A percentile compares a stretch with the other conserved stretches of the same genome.
Evolutionary conservation across 768 basidiomycete genomes (phyloP).

Genomic region (Mycena pura): DNA sequence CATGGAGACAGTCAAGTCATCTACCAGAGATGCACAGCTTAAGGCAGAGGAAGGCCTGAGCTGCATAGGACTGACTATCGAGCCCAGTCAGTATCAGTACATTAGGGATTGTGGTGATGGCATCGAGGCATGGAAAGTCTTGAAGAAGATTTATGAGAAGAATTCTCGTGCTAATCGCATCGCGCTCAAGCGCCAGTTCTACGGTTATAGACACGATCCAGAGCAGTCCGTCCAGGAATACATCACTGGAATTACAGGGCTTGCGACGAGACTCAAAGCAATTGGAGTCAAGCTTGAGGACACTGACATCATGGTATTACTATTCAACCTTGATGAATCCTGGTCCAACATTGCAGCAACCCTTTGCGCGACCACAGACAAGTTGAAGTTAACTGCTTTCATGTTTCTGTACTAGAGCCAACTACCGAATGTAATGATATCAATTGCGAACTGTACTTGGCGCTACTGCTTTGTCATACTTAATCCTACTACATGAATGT

Average conservation of each 20-base stretch:
- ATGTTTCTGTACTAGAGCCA: too few relatives aligned
- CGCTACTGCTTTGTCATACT: too few relatives aligned
- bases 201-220: neutral
- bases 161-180: too few relatives aligned
- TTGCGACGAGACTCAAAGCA: neutral
- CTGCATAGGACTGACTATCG: too few relatives aligned
- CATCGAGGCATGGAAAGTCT: neutral
- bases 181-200: slow-evolving; percentile 1
- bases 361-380: too few relatives aligned
- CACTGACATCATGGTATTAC: neutral
- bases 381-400: too few relatives aligned
- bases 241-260: neutral
- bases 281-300: slow-evolving; percentile 11
- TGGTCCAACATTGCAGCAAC: too few relatives aligned
- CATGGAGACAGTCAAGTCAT: neutral
- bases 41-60: too few relatives aligned
- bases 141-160: neutral
- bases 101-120: neutral
- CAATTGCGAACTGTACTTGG: too few relatives aligned
- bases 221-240: neutral
- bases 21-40: neutral
- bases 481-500: too few relatives aligned
- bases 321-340: slow-evolving; percentile 1
- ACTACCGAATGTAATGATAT: too few relatives aligned
- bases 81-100: too few relatives aligned